Evolutionary conservation across 768 basidiomycete species (phyloP).

Genomic region (Kwoniella newhampshirensis): DNA sequence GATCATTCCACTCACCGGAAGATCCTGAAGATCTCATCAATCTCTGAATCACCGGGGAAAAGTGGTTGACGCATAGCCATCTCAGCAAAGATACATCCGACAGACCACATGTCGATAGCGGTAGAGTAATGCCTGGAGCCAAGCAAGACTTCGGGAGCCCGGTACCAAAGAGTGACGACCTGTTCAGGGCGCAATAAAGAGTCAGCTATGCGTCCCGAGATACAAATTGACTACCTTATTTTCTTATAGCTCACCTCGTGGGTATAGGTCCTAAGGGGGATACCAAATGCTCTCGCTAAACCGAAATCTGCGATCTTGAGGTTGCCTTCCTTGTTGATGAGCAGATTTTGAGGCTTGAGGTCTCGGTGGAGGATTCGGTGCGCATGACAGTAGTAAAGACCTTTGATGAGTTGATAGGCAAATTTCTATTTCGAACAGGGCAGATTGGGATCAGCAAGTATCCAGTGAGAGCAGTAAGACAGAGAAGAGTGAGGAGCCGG

Average conservation of each 20-base stretch:
- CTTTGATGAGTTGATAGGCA: constrained; percentile 86
- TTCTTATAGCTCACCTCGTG: constrained; percentile 77
- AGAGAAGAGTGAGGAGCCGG: not conserved
- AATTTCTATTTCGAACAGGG: constrained; percentile 71
- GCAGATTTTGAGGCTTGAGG: constrained; percentile 91
- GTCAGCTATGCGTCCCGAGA: too few species aligned
- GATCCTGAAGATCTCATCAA: constrained; percentile 99
- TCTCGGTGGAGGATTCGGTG: constrained; percentile 96
- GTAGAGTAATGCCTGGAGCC: constrained; percentile 96
- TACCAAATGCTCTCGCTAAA: constrained; percentile 92
- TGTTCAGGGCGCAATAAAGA: constrained; percentile 55
- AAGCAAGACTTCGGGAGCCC: constrained; percentile 93
- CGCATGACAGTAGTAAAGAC: constrained; percentile 89
- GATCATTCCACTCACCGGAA: constrained; percentile 69
- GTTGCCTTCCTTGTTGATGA: constrained; percentile 85
- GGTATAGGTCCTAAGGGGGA: constrained; percentile 97
- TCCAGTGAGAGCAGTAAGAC: too few species aligned
- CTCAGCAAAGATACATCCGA: constrained; percentile 95
- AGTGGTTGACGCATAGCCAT: constrained; percentile 91
- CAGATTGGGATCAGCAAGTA: too few species aligned
- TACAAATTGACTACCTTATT: too few species aligned
- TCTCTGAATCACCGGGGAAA: constrained; percentile 99
- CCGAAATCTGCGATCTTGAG: constrained; percentile 97
- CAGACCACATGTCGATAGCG: constrained; percentile 99
- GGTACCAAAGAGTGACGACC: constrained; percentile 99